Evolutionary conservation across 2,329 filamentous ascomycete species (phyloP).

Genomic region (Penicillium sp.): DNA sequence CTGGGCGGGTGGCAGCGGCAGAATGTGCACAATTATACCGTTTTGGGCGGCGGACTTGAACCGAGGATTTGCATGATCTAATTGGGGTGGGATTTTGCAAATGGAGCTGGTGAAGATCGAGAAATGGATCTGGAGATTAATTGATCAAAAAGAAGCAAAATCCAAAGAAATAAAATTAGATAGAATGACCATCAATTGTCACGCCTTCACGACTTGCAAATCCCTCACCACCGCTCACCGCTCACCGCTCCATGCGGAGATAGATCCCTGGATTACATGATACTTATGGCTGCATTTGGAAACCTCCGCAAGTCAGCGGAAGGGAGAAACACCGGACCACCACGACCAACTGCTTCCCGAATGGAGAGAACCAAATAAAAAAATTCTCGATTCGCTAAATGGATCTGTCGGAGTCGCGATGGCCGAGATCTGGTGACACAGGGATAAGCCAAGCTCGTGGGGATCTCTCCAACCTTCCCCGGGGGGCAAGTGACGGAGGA

Average conservation of each 20-base stretch:
- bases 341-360: constrained; percentile 2
- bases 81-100: too few relatives aligned
- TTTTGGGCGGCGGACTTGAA: constrained; percentile 4
- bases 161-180: too few relatives aligned
- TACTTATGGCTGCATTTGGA: too few relatives aligned
- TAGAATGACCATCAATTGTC: too few relatives aligned
- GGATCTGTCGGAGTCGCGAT: too few relatives aligned
- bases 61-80: too few relatives aligned
- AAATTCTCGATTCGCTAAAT: too few relatives aligned
- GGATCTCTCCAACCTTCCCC: constrained; percentile 3
- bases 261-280: constrained; percentile 2
- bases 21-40: constrained; percentile 19
- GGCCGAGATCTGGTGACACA: too few relatives aligned
- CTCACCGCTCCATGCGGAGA: constrained; percentile 22
- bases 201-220: not conserved
- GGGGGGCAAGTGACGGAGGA: constrained; percentile 1
- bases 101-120: not conserved
- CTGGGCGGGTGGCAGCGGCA: constrained; percentile 30
- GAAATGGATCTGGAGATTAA: too few relatives aligned
- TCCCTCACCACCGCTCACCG: not conserved
- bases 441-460: constrained; percentile 1
- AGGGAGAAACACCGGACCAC: constrained; percentile 4
- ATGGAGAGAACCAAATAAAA: constrained; percentile 3
- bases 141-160: too few relatives aligned
- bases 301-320: constrained; percentile 13